Evolutionary conservation across 768 basidiomycete species (phyloP), one percentile per base, ranked within the genome.

Genomic region (Lentinula aciculospora): DNA sequence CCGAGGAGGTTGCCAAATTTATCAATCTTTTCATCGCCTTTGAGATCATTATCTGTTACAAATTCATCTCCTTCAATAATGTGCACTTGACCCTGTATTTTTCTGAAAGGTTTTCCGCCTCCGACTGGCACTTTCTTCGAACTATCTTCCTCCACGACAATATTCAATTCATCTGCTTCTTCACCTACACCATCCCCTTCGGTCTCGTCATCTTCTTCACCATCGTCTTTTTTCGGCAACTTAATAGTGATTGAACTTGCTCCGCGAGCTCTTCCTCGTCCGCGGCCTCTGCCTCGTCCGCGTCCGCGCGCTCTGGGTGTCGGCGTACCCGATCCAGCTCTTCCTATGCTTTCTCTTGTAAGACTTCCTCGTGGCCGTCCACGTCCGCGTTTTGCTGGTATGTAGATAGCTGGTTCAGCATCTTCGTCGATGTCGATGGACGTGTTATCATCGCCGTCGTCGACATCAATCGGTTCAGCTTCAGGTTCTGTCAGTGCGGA

Each of bases 1-100:
- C 87, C 95, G 6, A 92, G 80, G 27, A 98, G 69, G 62, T 86
- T 86, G 13, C 96, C 97, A 60, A 85, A 79, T 60, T 74, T 75
- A 67, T 98, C 95, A 23, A 99, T 89, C 76, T 99, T 99, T 59
- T 85, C 81, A 70, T 98, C 88, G 4, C 96, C 97, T 62, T 86
- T 92, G 53, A 83, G 79, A 66, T 98, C 89, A 47, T 92, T 82
- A 1, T 85, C 84, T 5, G 93, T 88, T 48, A 89, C 73, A 61
- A 94, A 86, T 72, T 98, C 96, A 68, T 98, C 96, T 45, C 89
- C 88, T 34, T 92, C 89, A 51, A 97, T 87, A 46, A 86, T 74
- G 67, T 88, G 89, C 4, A 83, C 79, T 62, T 83, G 78, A 9
- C 88, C 92, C 36, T 86, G 84, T 63, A 97, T 82, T 65, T 78